Conservation (phyloP, 192 early-diverging fungal genomes). For the Backusella macrospora region DNA sequence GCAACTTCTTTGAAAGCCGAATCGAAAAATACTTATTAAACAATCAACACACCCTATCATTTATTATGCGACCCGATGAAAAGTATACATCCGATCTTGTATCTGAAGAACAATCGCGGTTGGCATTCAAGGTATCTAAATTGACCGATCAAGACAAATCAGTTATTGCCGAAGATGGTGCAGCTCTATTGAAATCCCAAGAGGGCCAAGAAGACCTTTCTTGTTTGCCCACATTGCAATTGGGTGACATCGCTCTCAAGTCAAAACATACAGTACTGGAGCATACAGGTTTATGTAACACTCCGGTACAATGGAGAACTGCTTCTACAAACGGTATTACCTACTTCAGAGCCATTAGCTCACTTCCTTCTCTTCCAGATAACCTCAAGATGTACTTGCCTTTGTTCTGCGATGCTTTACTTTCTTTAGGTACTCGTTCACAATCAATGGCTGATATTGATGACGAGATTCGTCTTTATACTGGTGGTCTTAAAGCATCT, state of each 20-base stretch:
- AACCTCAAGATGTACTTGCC: conserved; percentile 75
- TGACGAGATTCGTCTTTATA: conserved; percentile 81
- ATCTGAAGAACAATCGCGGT: conserved; percentile 65
- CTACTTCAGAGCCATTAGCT: conserved; percentile 79
- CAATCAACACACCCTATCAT: conserved; percentile 79
- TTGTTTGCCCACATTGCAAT: conserved; percentile 80
- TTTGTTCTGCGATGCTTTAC: conserved; percentile 73
- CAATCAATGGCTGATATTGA: conserved; percentile 83
- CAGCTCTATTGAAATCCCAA: conserved; percentile 69
- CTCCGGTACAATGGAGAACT: conserved; percentile 74
- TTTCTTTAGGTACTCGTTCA: conserved; percentile 63
- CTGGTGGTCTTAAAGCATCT: conserved; percentile 81
- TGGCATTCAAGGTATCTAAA: conserved; percentile 60
- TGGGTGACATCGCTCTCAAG: conserved; percentile 73
- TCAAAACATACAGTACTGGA: conserved; percentile 62
- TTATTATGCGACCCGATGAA: conserved; percentile 80
- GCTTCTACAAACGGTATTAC: conserved; percentile 91
- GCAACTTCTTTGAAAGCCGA: conserved; percentile 71
- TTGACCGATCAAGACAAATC: conserved; percentile 67
- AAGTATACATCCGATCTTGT: conserved; percentile 62
- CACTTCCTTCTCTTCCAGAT: conserved; percentile 52
- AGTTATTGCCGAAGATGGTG: conserved; percentile 67
- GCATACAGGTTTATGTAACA: conserved; percentile 46
- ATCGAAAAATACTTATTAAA: conserved; percentile 79
- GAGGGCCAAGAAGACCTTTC: conserved; percentile 75